Percentiles rank a stretch among this genome's conserved stretches.
Evolutionary conservation across 176 grass and related monocot genomes (phyloP).

Genomic region (Tillandsia fasciculata): DNA sequence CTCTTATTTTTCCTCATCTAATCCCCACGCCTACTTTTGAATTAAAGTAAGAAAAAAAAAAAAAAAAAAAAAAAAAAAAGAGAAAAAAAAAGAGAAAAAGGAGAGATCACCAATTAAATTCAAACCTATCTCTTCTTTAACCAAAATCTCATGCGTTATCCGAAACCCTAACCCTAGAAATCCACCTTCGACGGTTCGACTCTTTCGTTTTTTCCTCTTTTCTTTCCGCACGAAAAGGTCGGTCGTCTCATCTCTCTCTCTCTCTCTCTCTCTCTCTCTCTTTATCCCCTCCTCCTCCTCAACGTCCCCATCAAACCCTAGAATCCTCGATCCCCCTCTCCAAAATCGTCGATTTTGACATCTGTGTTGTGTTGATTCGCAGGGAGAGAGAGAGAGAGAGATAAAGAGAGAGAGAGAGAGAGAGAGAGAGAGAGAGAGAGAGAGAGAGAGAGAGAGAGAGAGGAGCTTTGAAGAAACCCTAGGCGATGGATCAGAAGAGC

Average conservation of each 20-base stretch:
- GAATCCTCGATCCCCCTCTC: background rate
- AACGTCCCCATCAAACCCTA: background rate
- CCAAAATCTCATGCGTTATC: background rate
- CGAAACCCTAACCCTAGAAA: background rate
- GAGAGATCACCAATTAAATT: background rate
- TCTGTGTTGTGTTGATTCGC: conserved; percentile 5
- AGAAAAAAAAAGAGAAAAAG: too few relatives aligned
- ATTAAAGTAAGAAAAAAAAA: too few relatives aligned
- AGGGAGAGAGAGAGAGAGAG: conserved; percentile 15
- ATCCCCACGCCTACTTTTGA: too few relatives aligned
- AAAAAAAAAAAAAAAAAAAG: too few relatives aligned
- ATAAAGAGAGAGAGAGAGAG: conserved; percentile 11
- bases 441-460: background rate
- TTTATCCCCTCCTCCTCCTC: background rate
- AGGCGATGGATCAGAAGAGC: conserved; percentile 3
- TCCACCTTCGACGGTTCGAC: background rate
- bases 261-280: background rate
- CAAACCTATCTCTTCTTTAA: background rate
- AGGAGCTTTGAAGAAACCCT: background rate
- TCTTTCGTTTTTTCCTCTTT: background rate
- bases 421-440: conserved; percentile 8
- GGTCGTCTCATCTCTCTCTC: background rate
- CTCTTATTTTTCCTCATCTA: too few relatives aligned
- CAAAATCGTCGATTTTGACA: background rate
- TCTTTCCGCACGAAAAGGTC: background rate